Evolutionary conservation across 768 basidiomycete genomes (phyloP), one percentile per base, ranked within the genome.

Genomic region (Boletus barrowsii): DNA sequence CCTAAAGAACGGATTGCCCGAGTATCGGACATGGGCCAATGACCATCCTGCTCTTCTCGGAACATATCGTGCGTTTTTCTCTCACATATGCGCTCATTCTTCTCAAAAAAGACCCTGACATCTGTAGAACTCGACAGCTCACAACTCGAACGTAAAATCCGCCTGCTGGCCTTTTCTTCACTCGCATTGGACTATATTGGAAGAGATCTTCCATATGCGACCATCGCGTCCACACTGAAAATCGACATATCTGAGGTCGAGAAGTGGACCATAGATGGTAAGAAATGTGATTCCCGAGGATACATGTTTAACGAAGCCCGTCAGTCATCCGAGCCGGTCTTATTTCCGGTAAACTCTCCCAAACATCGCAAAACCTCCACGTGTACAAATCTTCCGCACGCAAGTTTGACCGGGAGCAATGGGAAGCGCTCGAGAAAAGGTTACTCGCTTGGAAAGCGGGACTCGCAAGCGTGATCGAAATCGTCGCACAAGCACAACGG

Each of bases 191-290:
- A 86, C 59, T 80, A 90, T 64, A 79, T 91, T 33, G 89, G 90
- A 10, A 81, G 82, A 43, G 83, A 86, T 61, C 75, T 95, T 14
- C 72, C 86, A 1, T 94, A 94, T 68, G 68, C 81, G 10, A 80
- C 78, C 62, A 82, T 95, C 36, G 85, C 86, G 1, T 75, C 82
- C 29, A 76, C 81, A 13, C 72, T 94, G 42, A 81, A 89, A 58
- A 82, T 91, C 9, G 79, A 83, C 24, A 56, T 69, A 20, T 73
- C 79, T 24, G 76, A 89, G 55, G 90, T 94, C 29, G 93, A 94
- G 68, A 84, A 81, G 63, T 93, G 90, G 90, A 83, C 85, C 39
- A 93, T 94, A 57, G 90, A 93, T 72, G 86, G 91, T 92, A 64
- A 56, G 76, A 59, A 13, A 30, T 49, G 9, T 18, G 41, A 4